A percentile compares a stretch with the other conserved stretches of the same genome.
Conservation (phyloP, 805 yeast genomes). For the Starmerella etchellsii region DNA sequence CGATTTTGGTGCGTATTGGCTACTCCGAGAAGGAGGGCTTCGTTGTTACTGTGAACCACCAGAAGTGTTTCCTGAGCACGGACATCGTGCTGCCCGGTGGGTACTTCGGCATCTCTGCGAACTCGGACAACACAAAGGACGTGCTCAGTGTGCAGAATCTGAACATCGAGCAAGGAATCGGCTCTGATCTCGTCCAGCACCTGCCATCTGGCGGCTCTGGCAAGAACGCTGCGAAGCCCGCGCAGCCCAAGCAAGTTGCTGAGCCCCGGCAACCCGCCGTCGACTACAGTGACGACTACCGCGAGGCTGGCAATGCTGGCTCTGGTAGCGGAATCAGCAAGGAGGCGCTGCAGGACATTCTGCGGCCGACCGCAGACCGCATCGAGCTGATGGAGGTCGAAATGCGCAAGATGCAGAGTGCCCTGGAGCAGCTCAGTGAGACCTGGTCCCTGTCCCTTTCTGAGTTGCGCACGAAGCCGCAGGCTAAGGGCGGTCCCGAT, state of each 20-base stretch:
- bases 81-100: conserved; percentile 26
- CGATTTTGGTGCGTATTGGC: conserved; percentile 24
- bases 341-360: conserved; percentile 1
- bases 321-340: not conserved
- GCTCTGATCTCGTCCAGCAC: conserved; percentile 10
- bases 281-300: too few relatives aligned
- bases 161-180: conserved; percentile 11
- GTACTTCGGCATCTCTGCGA: conserved; percentile 28
- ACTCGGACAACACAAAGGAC: conserved; percentile 17
- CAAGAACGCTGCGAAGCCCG: not conserved
- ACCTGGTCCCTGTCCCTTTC: conserved; percentile 7
- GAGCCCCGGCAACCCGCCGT: not conserved
- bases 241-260: not conserved
- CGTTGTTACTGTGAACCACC: conserved; percentile 30
- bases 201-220: conserved; percentile 6
- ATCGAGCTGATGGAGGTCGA: conserved; percentile 8
- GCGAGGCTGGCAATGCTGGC: not conserved
- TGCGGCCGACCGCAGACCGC: conserved; percentile 2
- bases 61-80: conserved; percentile 27
- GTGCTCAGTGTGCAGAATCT: conserved; percentile 12
- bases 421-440: conserved; percentile 13
- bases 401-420: conserved; percentile 9
- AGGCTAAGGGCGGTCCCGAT: not conserved
- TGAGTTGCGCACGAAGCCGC: not conserved
- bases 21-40: conserved; percentile 25